A percentile compares a stretch with the other conserved stretches of the same genome.
Conservation (phyloP, 2,329 filamentous ascomycete species). For the Xenosphaeropsis pyriputrescens region DNA sequence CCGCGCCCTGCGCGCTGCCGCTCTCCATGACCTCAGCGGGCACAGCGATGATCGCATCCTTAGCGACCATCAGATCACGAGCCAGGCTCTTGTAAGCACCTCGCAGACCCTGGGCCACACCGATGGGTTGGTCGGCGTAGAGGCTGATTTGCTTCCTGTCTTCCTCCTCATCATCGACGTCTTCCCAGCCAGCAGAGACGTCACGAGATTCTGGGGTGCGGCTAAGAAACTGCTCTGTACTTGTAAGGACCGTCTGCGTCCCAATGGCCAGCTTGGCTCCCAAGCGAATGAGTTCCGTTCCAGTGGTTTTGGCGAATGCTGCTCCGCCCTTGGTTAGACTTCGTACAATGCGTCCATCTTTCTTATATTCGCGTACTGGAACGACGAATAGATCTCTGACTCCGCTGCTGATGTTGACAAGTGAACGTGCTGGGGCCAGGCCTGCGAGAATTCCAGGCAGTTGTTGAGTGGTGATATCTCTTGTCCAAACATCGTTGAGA, state of each 20-base stretch:
- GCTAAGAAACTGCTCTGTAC: conserved; percentile 66
- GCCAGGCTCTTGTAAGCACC: conserved; percentile 73
- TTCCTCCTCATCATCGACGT: conserved; percentile 49
- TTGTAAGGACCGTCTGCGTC: conserved; percentile 83
- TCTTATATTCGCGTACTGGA: conserved; percentile 82
- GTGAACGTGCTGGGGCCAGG: conserved; percentile 72
- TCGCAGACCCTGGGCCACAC: conserved; percentile 72
- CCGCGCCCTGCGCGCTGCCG: conserved; percentile 64
- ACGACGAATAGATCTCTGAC: conserved; percentile 78
- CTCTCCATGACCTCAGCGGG: conserved; percentile 85
- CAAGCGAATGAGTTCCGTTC: conserved; percentile 84
- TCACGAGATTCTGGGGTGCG: conserved; percentile 21
- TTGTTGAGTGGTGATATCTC: conserved; percentile 80
- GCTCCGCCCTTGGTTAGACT: conserved; percentile 83
- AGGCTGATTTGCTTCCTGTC: conserved; percentile 70
- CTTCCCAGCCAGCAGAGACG: conserved; percentile 31
- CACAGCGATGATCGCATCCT: conserved; percentile 88
- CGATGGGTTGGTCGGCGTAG: conserved; percentile 88
- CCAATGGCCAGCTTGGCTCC: conserved; percentile 91
- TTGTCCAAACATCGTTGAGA: conserved; percentile 93
- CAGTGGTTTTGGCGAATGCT: conserved; percentile 85
- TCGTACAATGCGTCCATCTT: conserved; percentile 83
- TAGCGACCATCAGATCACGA: conserved; percentile 72
- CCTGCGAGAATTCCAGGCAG: conserved; percentile 80
- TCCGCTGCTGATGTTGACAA: conserved; percentile 83